These are phyloP conservation scores for Saccharum spontaneum DNA, from an alignment of 176 grass and related monocot species.

Conservation along the genomic window DNA sequence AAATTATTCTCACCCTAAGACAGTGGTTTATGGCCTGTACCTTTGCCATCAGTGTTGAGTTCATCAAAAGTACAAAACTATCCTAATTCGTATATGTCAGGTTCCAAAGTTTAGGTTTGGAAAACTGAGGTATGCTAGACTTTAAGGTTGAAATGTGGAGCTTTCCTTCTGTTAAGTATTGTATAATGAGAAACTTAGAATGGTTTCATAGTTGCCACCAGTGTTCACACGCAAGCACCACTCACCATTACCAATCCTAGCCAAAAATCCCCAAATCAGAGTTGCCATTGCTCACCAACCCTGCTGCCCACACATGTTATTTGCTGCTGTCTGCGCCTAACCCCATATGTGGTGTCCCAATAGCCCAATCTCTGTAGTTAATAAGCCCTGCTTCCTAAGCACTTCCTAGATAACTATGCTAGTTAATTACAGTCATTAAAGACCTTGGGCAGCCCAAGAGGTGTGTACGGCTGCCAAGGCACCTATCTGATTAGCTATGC, in stretches of 20 bases:
- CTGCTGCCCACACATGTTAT: not conserved
- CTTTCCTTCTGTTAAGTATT: not conserved
- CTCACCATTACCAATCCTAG: not conserved
- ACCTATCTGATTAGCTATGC: too few relatives aligned
- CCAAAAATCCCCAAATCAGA: not conserved
- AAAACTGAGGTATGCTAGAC: not conserved
- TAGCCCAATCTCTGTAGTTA: too few relatives aligned
- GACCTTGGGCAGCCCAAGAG: too few relatives aligned
- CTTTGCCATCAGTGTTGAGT: not conserved
- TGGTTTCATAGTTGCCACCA: not conserved
- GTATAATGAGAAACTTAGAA: not conserved
- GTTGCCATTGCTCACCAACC: not conserved
- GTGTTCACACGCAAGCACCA: not conserved
- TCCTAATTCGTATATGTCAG: not conserved
- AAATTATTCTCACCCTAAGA: not conserved
- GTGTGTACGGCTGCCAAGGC: too few relatives aligned
- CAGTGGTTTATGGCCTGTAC: not conserved
- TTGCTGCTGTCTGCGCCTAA: not conserved
- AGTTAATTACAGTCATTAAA: too few relatives aligned
- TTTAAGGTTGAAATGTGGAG: not conserved
- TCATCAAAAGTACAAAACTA: not conserved
- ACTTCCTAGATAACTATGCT: too few relatives aligned
- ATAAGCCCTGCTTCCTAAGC: too few relatives aligned
- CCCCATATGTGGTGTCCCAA: not conserved
- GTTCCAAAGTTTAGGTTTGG: not conserved